A percentile compares a stretch with the other conserved stretches of the same genome.
phyloP scores from a whole-genome alignment of 2,329 filamentous ascomycete genomes.

The Nannizziopsis barbatae region DNA sequence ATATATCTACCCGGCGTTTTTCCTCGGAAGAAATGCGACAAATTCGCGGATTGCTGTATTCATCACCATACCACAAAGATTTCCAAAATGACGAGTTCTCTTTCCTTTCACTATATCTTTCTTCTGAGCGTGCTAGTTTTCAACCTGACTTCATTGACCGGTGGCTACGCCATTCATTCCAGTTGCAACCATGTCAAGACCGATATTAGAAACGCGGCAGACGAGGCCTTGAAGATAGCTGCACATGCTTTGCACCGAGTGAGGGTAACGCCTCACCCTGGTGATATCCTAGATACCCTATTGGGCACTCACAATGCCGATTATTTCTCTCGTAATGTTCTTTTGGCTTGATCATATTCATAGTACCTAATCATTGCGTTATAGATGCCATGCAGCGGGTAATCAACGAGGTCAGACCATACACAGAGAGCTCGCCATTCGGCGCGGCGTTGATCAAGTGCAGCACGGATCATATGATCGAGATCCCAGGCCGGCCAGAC shows the following conservation, averaged over 20 bases:
- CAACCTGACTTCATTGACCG: background rate
- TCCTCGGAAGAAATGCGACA: too few relatives aligned
- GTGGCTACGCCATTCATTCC: background rate
- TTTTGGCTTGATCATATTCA: background rate
- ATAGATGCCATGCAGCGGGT: background rate
- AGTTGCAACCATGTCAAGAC: background rate
- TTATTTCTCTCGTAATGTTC: background rate
- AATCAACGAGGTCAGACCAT: background rate
- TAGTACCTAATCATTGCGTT: background rate
- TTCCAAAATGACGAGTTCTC: too few relatives aligned
- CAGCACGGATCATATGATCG: background rate
- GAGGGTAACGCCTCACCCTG: background rate
- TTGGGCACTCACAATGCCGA: background rate
- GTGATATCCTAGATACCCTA: background rate
- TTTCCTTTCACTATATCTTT: background rate
- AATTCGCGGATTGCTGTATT: too few relatives aligned
- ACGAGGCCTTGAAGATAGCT: slow-evolving; percentile 4
- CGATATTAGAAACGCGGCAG: background rate
- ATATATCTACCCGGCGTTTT: too few relatives aligned
- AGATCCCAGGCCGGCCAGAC: background rate
- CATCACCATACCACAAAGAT: too few relatives aligned
- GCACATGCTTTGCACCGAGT: background rate
- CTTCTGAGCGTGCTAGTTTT: background rate
- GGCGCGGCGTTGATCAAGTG: slow-evolving; percentile 2
- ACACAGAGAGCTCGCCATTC: background rate